Percentiles rank a stretch among this genome's conserved stretches.
Conservation (phyloP, 352 stramenopile species). For the Phytophthora quininea region DNA sequence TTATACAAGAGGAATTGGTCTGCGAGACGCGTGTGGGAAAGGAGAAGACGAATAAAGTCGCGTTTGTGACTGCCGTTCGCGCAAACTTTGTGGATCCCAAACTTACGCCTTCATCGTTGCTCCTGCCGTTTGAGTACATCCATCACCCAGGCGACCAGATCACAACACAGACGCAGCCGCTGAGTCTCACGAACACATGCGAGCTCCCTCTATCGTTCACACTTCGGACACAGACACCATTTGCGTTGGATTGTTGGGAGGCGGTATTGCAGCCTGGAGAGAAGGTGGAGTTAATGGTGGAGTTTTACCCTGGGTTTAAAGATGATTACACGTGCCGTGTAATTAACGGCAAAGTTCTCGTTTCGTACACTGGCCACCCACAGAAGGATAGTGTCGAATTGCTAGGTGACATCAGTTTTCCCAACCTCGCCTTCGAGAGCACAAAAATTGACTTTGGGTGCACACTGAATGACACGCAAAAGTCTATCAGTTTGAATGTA, state of each 20-base stretch:
- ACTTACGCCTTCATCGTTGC: slow-evolving; percentile 71
- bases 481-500: slow-evolving; percentile 82
- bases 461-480: slow-evolving; percentile 95
- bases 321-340: slow-evolving; percentile 90
- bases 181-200: slow-evolving; percentile 90
- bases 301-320: slow-evolving; percentile 95
- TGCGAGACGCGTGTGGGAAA: slow-evolving; percentile 93
- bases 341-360: slow-evolving; percentile 84
- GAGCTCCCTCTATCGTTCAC: slow-evolving; percentile 91
- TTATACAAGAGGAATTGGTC: slow-evolving; percentile 84
- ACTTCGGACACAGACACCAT: slow-evolving; percentile 89
- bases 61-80: slow-evolving; percentile 88
- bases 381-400: slow-evolving; percentile 91
- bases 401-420: slow-evolving; percentile 93
- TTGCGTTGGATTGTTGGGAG: slow-evolving; percentile 93
- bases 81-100: slow-evolving; percentile 92
- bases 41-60: slow-evolving; percentile 88
- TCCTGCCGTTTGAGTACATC: slow-evolving; percentile 90
- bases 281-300: slow-evolving; percentile 81
- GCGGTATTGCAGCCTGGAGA: slow-evolving; percentile 84
- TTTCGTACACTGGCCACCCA: slow-evolving; percentile 90
- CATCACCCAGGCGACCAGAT: slow-evolving; percentile 77
- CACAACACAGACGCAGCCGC: slow-evolving; percentile 62
- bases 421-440: slow-evolving; percentile 93
- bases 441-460: slow-evolving; percentile 94